Conservation (phyloP, 2,329 filamentous ascomycete species). For the Trichoderma citrinoviride region DNA sequence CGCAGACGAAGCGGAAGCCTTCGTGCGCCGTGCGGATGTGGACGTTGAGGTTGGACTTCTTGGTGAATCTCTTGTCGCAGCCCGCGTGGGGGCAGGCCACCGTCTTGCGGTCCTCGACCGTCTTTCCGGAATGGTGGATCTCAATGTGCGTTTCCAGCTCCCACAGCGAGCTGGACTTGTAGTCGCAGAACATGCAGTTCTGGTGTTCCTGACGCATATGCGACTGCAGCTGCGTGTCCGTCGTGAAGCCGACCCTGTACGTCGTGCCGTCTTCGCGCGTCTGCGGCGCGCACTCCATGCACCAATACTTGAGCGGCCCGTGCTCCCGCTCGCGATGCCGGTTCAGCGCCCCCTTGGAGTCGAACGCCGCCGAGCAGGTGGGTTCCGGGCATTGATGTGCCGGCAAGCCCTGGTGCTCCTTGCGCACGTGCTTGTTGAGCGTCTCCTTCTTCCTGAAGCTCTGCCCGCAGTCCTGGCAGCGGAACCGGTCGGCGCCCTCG, state of each 20-base stretch:
- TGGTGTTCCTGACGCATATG: slow-evolving; percentile 74
- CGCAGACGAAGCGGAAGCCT: slow-evolving; percentile 76
- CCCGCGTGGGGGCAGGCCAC: slow-evolving; percentile 64
- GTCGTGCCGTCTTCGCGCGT: slow-evolving; percentile 40
- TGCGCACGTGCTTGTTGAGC: slow-evolving; percentile 75
- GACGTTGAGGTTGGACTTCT: slow-evolving; percentile 75
- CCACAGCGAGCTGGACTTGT: slow-evolving; percentile 62
- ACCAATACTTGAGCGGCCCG: slow-evolving; percentile 68
- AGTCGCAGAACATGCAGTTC: slow-evolving; percentile 72
- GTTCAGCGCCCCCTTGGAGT: slow-evolving; percentile 67
- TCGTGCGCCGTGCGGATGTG: slow-evolving; percentile 78
- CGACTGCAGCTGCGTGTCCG: slow-evolving; percentile 65
- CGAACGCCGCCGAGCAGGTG: slow-evolving; percentile 66
- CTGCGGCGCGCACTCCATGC: slow-evolving; percentile 63
- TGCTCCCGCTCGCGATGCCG: slow-evolving; percentile 71
- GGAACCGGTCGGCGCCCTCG: slow-evolving; percentile 67
- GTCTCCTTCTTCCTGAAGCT: slow-evolving; percentile 87
- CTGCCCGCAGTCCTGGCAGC: slow-evolving; percentile 72
- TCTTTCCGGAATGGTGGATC: slow-evolving; percentile 65
- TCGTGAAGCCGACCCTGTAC: slow-evolving; percentile 62
- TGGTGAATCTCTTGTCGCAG: slow-evolving; percentile 77
- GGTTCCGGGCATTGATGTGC: slow-evolving; percentile 67
- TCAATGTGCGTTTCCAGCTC: slow-evolving; percentile 77
- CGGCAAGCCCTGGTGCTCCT: slow-evolving; percentile 68
- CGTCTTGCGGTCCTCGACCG: slow-evolving; percentile 61